Evolutionary conservation across 495 filamentous ascomycete species (phyloP).

Genomic region (Chaetomium tenue): DNA sequence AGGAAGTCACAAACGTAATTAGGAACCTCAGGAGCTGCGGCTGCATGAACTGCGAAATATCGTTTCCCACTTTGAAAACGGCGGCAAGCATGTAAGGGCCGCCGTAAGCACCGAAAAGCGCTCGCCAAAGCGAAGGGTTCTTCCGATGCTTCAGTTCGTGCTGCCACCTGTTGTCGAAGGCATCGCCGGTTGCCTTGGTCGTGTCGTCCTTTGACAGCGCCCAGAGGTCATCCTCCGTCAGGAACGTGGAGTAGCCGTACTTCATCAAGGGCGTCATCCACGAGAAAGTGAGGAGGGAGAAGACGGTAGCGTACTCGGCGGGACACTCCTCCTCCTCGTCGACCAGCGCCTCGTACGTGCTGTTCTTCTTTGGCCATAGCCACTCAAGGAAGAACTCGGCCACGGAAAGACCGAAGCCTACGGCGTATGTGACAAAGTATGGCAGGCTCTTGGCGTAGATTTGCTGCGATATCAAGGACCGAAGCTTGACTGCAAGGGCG

Average conservation of each 20-base stretch:
- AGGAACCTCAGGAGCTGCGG: conserved; percentile 85
- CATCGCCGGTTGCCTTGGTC: conserved; percentile 63
- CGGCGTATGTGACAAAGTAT: conserved; percentile 77
- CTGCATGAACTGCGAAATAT: conserved; percentile 81
- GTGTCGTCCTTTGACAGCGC: conserved; percentile 78
- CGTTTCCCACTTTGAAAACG: conserved; percentile 82
- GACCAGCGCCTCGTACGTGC: conserved; percentile 77
- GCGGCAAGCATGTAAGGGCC: conserved; percentile 75
- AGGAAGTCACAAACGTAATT: conserved; percentile 85
- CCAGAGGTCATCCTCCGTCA: conserved; percentile 98
- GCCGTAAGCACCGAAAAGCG: conserved; percentile 83
- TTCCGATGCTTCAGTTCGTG: conserved; percentile 67
- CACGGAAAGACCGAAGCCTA: conserved; percentile 68
- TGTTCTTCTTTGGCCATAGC: conserved; percentile 82
- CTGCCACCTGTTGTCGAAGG: conserved; percentile 74
- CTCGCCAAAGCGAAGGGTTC: conserved; percentile 84
- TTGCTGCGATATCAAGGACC: conserved; percentile 78
- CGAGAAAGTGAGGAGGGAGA: conserved; percentile 89
- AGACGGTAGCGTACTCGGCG: conserved; percentile 88
- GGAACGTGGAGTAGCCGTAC: conserved; percentile 83
- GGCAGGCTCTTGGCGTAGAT: conserved; percentile 61
- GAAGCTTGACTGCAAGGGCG: conserved; percentile 77
- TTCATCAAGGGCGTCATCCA: conserved; percentile 99
- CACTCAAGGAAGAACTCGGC: conserved; percentile 84
- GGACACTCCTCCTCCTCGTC: conserved; percentile 89